phyloP scores from a whole-genome alignment of 2,329 filamentous ascomycete species.

The Ilyonectria destructans region DNA sequence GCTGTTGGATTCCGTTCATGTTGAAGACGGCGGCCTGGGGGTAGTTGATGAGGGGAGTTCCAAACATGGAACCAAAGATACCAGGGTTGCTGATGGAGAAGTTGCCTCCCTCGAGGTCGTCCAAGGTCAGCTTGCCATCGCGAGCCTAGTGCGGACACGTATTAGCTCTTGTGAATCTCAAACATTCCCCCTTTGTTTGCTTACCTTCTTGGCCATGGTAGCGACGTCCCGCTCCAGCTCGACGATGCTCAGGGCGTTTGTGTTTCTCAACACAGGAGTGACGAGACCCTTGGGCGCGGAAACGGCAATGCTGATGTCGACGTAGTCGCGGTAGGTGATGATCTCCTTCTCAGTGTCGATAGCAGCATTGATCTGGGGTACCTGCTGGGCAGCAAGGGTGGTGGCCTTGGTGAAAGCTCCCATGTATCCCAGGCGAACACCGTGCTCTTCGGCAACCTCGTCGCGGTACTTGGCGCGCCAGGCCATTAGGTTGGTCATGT shows the following conservation, averaged over 20 bases:
- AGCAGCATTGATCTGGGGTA: constrained; percentile 80
- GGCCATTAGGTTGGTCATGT: constrained; percentile 78
- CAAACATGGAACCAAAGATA: constrained; percentile 72
- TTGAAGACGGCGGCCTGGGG: constrained; percentile 78
- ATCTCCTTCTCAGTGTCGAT: constrained; percentile 73
- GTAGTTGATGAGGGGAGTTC: constrained; percentile 83
- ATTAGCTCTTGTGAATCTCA: neutral
- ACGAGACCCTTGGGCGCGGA: constrained; percentile 81
- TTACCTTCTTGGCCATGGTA: constrained; percentile 76
- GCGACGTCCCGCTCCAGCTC: constrained; percentile 70
- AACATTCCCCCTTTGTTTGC: constrained; percentile 45
- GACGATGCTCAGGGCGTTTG: constrained; percentile 63
- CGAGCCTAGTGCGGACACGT: constrained; percentile 63
- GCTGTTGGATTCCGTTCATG: constrained; percentile 70
- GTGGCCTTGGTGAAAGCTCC: constrained; percentile 84
- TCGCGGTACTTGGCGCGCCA: constrained; percentile 77
- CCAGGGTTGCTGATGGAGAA: constrained; percentile 88
- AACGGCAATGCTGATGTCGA: constrained; percentile 82
- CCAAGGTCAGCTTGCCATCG: constrained; percentile 83
- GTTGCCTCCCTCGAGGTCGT: constrained; percentile 83
- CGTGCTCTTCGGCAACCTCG: constrained; percentile 50
- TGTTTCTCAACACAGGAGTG: constrained; percentile 82
- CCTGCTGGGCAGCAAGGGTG: constrained; percentile 76
- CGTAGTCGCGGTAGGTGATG: constrained; percentile 72
- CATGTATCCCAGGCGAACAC: constrained; percentile 75